Base-by-base conservation (phyloP, 805 yeast species). In the Scheffersomyces spartinae region DNA sequence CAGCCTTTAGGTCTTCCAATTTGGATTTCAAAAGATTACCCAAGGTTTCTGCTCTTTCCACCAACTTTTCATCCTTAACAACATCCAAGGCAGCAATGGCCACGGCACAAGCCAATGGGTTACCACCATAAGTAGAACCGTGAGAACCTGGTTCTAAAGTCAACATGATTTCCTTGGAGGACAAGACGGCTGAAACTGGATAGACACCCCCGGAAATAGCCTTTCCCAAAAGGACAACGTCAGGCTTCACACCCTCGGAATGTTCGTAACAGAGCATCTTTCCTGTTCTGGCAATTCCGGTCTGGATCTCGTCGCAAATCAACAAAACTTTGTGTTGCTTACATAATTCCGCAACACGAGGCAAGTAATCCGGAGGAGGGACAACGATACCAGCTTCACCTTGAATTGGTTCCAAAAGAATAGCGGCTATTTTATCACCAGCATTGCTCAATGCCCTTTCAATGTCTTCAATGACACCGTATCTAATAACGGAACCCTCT, bases 381-480 rank as follows among this genome's bases (percentile, higher is more conserved):
- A 86, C 95, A 15, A 86, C 88, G 38, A 88, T 88, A 40, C 97
- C 97, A 17, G 97, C 97, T 54, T 88, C 97, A 52, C 97, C 97
- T 55, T 88, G 97, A 45, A 86, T 86, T 35, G 96, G 96, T 60
- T 88, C 97, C 41, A 88, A 71, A 36, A 88, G 60, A 38, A 88
- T 71, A 21, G 95, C 97, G 23, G 95, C 94, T 37, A 88, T 74
- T 49, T 74, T 76, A 50, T 81, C 88, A 36, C 95, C 95, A 13
- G 88, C 84, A 30, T 70, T 70, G 37, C 66, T 61, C 43, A 86
- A 74, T 2, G 94, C 95, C 39, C 64, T 63, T 55, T 84, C 85
- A 27, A 88, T 73, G 47, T 88, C 96, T 48, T 73, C 94, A 44
- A 83, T 72, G 33, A 64, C 70, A 47, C 95, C 95, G 55, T 80